Evolutionary conservation across 495 filamentous ascomycete species (phyloP).

Genomic region (Penicillium canescens): DNA sequence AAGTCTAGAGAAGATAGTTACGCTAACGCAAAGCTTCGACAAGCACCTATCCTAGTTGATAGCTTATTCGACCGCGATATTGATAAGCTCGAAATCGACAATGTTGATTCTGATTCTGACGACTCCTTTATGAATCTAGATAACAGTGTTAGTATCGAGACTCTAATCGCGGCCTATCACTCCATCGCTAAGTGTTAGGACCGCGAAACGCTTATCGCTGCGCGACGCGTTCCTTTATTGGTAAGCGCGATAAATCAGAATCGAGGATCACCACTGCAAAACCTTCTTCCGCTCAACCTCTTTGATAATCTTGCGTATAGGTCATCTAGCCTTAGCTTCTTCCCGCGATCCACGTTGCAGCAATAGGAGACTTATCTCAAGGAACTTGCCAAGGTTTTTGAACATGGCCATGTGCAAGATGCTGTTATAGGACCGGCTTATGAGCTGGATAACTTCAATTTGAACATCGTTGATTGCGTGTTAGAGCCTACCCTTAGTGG

Average conservation of each 20-base stretch:
- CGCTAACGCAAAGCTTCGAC: conserved; percentile 1
- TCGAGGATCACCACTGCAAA: not conserved
- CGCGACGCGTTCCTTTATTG: not conserved
- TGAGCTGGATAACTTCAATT: too few relatives aligned
- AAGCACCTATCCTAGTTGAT: not conserved
- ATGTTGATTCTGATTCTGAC: not conserved
- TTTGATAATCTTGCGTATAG: not conserved
- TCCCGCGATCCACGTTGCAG: too few relatives aligned
- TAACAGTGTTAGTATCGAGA: not conserved
- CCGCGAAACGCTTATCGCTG: not conserved
- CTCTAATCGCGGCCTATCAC: conserved; percentile 1
- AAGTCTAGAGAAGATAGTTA: conserved; percentile 6
- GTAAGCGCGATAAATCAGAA: not conserved
- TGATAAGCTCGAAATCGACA: not conserved
- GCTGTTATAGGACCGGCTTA: too few relatives aligned
- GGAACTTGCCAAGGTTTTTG: too few relatives aligned
- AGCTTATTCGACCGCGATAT: not conserved
- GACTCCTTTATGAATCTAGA: not conserved
- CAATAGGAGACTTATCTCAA: too few relatives aligned
- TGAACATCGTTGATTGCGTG: too few relatives aligned
- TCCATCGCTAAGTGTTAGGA: not conserved
- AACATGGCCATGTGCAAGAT: too few relatives aligned
- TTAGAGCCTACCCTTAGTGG: too few relatives aligned
- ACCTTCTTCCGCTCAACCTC: not conserved
- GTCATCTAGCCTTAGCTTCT: not conserved